Percentiles rank a stretch among this genome's conserved stretches.
phyloP scores from a whole-genome alignment of 305 asterid species.

The Ilex paraguariensis region DNA sequence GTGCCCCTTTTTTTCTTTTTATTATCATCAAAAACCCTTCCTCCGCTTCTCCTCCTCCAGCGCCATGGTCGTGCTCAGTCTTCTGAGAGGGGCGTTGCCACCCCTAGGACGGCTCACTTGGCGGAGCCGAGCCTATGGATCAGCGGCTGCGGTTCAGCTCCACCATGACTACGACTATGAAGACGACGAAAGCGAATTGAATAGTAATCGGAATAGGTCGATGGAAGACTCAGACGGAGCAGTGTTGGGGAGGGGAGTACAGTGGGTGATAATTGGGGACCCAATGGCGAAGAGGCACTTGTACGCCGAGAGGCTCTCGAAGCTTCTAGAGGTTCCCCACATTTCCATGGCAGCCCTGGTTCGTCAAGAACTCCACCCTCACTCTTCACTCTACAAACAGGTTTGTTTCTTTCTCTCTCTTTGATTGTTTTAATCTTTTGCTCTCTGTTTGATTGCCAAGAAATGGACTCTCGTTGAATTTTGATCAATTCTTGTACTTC shows the following conservation, averaged over 20 bases:
- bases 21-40: not conserved
- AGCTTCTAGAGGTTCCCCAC: conserved; percentile 74
- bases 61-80: conserved; percentile 57
- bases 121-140: conserved; percentile 42
- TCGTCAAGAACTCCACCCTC: conserved; percentile 75
- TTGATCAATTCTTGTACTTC: no score
- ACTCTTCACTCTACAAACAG: conserved; percentile 64
- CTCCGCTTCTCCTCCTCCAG: not conserved
- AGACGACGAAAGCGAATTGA: conserved; percentile 17
- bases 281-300: conserved; percentile 68
- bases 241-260: conserved; percentile 63
- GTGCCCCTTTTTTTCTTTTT: not conserved
- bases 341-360: conserved; percentile 89
- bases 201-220: conserved; percentile 8
- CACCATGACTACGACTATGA: conserved; percentile 39
- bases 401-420: conserved; percentile 16
- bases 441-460: not conserved
- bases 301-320: conserved; percentile 69
- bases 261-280: conserved; percentile 91
- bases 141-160: conserved; percentile 73
- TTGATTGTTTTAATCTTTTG: not conserved
- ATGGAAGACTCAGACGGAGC: conserved; percentile 51
- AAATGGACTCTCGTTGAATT: no score
- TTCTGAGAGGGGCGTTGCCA: conserved; percentile 43
- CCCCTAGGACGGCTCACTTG: conserved; percentile 13